Evolutionary conservation across 495 filamentous ascomycete species (phyloP), one percentile per base, ranked within the genome.

Genomic region (Parachaetomium inaequale): DNA sequence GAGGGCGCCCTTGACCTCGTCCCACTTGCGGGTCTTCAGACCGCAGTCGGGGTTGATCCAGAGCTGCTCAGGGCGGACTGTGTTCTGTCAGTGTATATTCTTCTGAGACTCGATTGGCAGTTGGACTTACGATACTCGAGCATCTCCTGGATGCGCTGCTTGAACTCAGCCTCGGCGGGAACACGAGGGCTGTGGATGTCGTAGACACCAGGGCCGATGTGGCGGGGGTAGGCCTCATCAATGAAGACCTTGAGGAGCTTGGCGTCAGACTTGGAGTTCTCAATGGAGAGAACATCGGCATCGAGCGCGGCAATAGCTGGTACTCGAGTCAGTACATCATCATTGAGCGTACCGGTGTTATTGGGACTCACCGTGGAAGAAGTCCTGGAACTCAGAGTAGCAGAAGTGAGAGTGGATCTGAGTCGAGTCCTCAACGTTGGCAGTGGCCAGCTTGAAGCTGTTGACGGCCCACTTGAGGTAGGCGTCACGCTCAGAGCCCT

Each of bases 321-420:
- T 14, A 23, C 2, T 12, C 28, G n/a, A 12, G 38, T 50, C 26
- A 58, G 45, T 47, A 43, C 38, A 26, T 32, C 11, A 19, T 29
- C 8, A 1, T 43, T 1, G 21, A 34, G 4, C 8, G 17, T 0
- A 51, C 8, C 3, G 28, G 36, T 7, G 52, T 23, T 7, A 7
- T 15, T 23, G 15, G 1, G 25, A 28, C 51, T 51, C 34, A 51
- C 51, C 63, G 76, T 98, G 90, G 90, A 98, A 98, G 86, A 98
- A 98, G 84, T 98, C 94, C 81, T 98, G 94, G 90, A 98, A 98
- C 83, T 98, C 94, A 49, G 92, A 96, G 87, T 98, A 98, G 79
- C 94, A 98, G 92, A 98, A 98, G 83, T 98, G 94, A 55, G 92
- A 96, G 86, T 98, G 94, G 79, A 98, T 96, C 84, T 98, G 94